These are phyloP conservation scores for Suillus plorans DNA, from an alignment of 768 basidiomycete species.

Conservation along the genomic window DNA sequence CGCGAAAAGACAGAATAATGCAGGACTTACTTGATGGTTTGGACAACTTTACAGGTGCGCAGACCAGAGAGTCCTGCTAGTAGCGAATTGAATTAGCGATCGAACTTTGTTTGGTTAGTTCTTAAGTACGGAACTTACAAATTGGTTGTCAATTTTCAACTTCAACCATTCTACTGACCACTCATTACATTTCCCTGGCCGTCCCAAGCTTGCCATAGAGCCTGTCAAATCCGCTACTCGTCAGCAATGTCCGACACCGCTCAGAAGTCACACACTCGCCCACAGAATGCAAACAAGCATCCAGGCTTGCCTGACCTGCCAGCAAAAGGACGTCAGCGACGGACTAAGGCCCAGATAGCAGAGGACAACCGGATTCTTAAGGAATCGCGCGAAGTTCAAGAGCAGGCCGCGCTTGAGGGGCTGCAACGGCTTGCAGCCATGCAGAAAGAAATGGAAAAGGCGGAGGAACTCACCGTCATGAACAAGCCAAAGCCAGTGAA, in stretches of 20 bases:
- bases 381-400: too few species aligned
- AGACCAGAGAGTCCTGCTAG: neutral
- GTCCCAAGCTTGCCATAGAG: neutral
- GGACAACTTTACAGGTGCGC: neutral
- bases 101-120: neutral
- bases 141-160: neutral
- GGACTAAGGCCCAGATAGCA: too few species aligned
- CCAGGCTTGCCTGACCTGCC: too few species aligned
- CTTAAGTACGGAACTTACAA: neutral
- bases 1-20: neutral
- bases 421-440: too few species aligned
- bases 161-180: neutral
- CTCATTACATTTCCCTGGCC: neutral
- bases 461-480: neutral
- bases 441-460: constrained; percentile 1
- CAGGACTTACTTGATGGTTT: neutral
- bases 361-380: too few species aligned
- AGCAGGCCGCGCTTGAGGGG: too few species aligned
- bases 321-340: too few species aligned
- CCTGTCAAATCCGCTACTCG: constrained; percentile 12
- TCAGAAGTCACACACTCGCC: too few species aligned
- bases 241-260: neutral
- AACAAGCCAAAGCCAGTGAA: neutral
- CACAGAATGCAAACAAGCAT: too few species aligned
- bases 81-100: neutral